These are phyloP conservation scores for Neurospora africana DNA, from an alignment of 495 filamentous ascomycete species.

Conservation along the genomic window DNA sequence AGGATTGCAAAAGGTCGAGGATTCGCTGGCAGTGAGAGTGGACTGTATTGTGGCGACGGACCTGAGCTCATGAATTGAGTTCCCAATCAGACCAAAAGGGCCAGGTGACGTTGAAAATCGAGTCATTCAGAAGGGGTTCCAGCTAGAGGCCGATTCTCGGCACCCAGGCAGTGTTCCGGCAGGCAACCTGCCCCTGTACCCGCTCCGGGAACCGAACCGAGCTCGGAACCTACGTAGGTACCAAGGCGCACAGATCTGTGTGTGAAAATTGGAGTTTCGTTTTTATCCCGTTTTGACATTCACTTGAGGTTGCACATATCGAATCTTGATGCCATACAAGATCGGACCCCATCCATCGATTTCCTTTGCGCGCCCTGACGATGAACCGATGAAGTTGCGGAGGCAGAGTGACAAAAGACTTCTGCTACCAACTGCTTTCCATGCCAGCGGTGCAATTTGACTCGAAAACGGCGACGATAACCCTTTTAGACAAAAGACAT, in stretches of 20 bases:
- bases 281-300: neutral
- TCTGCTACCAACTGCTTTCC: neutral
- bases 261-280: neutral
- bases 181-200: neutral
- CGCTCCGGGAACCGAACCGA: neutral
- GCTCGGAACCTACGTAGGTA: neutral
- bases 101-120: neutral
- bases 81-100: neutral
- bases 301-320: neutral
- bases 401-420: neutral
- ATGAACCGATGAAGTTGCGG: neutral
- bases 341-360: neutral
- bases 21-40: neutral
- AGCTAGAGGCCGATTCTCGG: neutral
- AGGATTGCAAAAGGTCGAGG: neutral
- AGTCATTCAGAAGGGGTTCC: neutral
- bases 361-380: neutral
- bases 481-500: neutral
- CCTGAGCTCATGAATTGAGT: neutral
- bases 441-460: neutral
- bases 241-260: neutral
- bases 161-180: neutral
- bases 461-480: neutral
- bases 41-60: neutral
- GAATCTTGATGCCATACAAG: neutral